A percentile compares a stretch with the other conserved stretches of the same genome.
These are phyloP conservation scores for Clonostachys chloroleuca DNA, from an alignment of 2,329 filamentous ascomycete genomes.

Conservation along the genomic window DNA sequence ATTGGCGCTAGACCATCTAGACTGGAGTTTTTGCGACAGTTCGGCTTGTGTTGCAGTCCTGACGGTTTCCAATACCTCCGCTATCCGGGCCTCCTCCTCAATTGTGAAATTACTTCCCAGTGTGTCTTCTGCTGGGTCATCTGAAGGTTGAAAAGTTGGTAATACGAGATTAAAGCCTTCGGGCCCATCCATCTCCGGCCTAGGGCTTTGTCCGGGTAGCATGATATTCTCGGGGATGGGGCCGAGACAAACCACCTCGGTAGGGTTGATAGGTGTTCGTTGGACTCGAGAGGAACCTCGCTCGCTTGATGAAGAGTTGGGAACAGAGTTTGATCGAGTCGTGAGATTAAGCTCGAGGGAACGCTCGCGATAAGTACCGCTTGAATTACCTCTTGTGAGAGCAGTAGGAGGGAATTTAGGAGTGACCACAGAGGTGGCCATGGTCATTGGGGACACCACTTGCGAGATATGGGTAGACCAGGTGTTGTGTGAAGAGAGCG, in stretches of 20 bases:
- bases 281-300: constrained; percentile 22
- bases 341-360: not conserved
- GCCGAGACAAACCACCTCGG: constrained; percentile 49
- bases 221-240: constrained; percentile 43
- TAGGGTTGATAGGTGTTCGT: constrained; percentile 45
- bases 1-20: no score
- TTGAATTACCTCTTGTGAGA: no score
- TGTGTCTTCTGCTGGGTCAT: constrained; percentile 22
- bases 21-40: not conserved
- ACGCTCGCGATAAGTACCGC: not conserved
- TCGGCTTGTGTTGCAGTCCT: not conserved
- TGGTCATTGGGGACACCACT: no score
- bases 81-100: constrained; percentile 36
- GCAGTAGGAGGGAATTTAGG: no score
- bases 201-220: not conserved
- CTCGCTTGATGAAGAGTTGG: no score
- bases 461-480: no score
- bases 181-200: not conserved
- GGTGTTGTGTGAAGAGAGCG: no score
- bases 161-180: not conserved
- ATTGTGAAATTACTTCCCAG: constrained; percentile 54
- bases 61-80: constrained; percentile 8
- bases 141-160: constrained; percentile 8
- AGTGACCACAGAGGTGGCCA: not conserved
- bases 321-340: no score